Percentiles rank a stretch among this genome's conserved stretches.
Evolutionary conservation across 306 rosid species (phyloP).

Genomic region (Erythrophleum fordii): DNA sequence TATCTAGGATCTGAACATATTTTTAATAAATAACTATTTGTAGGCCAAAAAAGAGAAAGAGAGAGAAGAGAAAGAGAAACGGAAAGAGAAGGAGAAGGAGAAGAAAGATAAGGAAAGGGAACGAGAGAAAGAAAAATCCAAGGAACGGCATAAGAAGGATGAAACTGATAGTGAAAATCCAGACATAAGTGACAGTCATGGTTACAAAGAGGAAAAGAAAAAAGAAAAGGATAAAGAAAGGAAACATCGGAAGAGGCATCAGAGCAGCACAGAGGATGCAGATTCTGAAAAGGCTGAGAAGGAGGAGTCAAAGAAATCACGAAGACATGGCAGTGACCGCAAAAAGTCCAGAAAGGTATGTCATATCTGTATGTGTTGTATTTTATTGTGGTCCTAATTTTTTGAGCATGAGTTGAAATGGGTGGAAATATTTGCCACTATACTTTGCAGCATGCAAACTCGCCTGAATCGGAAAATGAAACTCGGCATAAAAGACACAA

Average conservation of each 20-base stretch:
- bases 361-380: constrained; percentile 12
- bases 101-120: constrained; percentile 55
- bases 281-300: constrained; percentile 92
- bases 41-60: constrained; percentile 92
- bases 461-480: constrained; percentile 92
- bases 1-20: constrained; percentile 16
- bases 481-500: constrained; percentile 81
- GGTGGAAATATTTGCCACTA: constrained; percentile 23
- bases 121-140: constrained; percentile 70
- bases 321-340: constrained; percentile 91
- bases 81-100: constrained; percentile 55
- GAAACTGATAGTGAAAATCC: constrained; percentile 85
- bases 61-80: constrained; percentile 81
- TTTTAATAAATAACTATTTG: constrained; percentile 32
- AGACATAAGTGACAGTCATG: constrained; percentile 64
- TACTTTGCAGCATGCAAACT: constrained; percentile 76
- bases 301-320: constrained; percentile 87
- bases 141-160: constrained; percentile 86
- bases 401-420: constrained; percentile 29
- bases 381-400: background rate
- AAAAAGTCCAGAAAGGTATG: constrained; percentile 85
- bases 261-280: constrained; percentile 72
- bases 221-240: constrained; percentile 90
- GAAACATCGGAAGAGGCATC: constrained; percentile 95
- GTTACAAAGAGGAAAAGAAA: constrained; percentile 87